A percentile compares a stretch with the other conserved stretches of the same genome.
Evolutionary conservation across 2,329 filamentous ascomycete genomes (phyloP).

Genomic region (Cordyceps farinosa): DNA sequence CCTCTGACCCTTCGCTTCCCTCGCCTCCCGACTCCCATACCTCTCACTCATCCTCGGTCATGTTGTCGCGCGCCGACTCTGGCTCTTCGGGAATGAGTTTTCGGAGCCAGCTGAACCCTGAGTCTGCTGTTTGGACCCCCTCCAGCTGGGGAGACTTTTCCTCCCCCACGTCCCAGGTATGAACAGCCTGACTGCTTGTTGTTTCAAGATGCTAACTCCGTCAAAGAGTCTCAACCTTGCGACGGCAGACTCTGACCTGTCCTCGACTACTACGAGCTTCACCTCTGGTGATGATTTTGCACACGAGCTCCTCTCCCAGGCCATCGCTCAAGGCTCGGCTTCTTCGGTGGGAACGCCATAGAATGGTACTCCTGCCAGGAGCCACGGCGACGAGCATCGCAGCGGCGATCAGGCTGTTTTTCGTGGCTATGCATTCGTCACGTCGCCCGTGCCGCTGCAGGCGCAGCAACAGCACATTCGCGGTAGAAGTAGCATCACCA

Average conservation of each 20-base stretch:
- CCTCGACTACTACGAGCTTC: slow-evolving; percentile 3
- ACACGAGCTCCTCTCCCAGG: slow-evolving; percentile 6
- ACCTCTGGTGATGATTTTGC: not conserved
- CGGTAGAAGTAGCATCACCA: slow-evolving; percentile 6
- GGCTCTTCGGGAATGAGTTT: not conserved
- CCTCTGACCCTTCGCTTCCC: not conserved
- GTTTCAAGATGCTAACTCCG: not conserved
- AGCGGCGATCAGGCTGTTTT: not conserved
- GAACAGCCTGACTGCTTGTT: not conserved
- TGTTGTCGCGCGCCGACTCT: not conserved
- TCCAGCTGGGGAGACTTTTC: slow-evolving; percentile 2
- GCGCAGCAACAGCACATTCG: not conserved
- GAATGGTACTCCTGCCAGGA: slow-evolving; percentile 19
- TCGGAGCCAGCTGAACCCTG: slow-evolving; percentile 12
- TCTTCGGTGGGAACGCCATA: slow-evolving; percentile 19
- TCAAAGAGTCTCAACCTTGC: not conserved
- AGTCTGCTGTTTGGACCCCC: slow-evolving; percentile 15
- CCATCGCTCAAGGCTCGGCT: slow-evolving; percentile 14
- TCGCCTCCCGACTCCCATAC: not conserved
- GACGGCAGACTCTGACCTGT: not conserved
- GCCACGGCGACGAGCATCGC: not conserved
- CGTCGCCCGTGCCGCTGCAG: not conserved
- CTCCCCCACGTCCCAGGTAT: not conserved
- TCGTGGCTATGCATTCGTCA: not conserved
- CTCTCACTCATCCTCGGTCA: not conserved